Evolutionary conservation across 805 yeast species (phyloP).

Genomic region (Candida mattraensis): DNA sequence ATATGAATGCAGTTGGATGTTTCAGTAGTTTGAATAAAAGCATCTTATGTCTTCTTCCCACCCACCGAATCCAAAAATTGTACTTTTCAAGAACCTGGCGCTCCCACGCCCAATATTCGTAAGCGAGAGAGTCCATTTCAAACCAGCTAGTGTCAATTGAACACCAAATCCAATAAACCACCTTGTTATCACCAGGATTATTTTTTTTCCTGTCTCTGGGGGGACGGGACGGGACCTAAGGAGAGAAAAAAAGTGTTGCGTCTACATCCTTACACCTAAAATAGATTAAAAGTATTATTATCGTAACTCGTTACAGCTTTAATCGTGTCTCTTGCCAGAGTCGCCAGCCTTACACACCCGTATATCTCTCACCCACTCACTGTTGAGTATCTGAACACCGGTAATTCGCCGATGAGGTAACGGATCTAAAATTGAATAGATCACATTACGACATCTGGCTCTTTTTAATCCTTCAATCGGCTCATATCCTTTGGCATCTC

Average conservation of each 20-base stretch:
- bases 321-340: slow-evolving; percentile 5
- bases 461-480: slow-evolving; percentile 86
- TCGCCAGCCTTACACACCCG: slow-evolving; percentile 73
- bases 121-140: slow-evolving; percentile 4
- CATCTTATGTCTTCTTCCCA: slow-evolving; percentile 14
- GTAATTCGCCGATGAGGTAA: slow-evolving; percentile 84
- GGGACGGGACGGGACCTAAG: no score
- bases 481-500: slow-evolving; percentile 82
- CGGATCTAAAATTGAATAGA: slow-evolving; percentile 91
- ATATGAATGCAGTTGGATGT: slow-evolving; percentile 43
- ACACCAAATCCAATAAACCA: no score
- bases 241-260: no score
- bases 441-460: slow-evolving; percentile 88
- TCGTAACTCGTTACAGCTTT: slow-evolving; percentile 9
- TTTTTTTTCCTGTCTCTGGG: no score
- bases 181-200: no score
- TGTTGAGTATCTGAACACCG: slow-evolving; percentile 81
- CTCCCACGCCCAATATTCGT: slow-evolving; percentile 11
- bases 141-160: no score
- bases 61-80: slow-evolving; percentile 13
- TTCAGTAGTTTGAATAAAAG: slow-evolving; percentile 29
- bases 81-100: slow-evolving; percentile 11
- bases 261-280: not conserved
- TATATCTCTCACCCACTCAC: slow-evolving; percentile 96
- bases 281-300: slow-evolving; percentile 1